These are phyloP conservation scores for Phyllosticta citrichinensis DNA, from an alignment of 2,329 filamentous ascomycete genomes.

Conservation along the genomic window DNA sequence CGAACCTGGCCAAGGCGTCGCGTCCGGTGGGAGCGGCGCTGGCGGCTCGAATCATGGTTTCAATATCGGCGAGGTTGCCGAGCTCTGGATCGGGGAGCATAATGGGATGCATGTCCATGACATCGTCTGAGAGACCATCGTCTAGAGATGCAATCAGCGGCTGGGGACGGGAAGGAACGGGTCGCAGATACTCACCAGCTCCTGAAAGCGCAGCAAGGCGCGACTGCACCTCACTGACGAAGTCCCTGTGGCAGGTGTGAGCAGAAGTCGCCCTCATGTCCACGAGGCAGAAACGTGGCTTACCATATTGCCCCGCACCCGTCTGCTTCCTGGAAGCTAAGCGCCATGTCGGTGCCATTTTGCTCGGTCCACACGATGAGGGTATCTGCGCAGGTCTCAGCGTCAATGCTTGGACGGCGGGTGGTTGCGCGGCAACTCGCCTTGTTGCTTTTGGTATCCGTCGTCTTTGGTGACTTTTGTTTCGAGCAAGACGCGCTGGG, in stretches of 20 bases:
- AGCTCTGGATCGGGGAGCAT: constrained; percentile 70
- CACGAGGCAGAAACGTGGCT: constrained; percentile 17
- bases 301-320: constrained; percentile 90
- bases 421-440: constrained; percentile 36
- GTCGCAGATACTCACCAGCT: constrained; percentile 43
- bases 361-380: constrained; percentile 96
- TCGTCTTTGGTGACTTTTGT: constrained; percentile 88
- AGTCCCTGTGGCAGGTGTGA: constrained; percentile 55
- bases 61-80: constrained; percentile 74
- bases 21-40: constrained; percentile 65
- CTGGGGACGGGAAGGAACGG: neutral
- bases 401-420: neutral
- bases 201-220: constrained; percentile 53
- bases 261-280: neutral
- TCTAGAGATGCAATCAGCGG: constrained; percentile 41
- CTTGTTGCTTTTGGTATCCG: constrained; percentile 97
- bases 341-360: constrained; percentile 87
- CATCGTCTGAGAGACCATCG: constrained; percentile 80
- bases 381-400: constrained; percentile 37
- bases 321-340: constrained; percentile 96
- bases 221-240: constrained; percentile 77
- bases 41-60: constrained; percentile 70
- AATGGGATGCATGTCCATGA: constrained; percentile 52
- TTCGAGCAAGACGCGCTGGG: constrained; percentile 72
- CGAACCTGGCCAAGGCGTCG: constrained; percentile 77